Conservation (phyloP, 805 yeast genomes). For the Ogataea methanolica region DNA sequence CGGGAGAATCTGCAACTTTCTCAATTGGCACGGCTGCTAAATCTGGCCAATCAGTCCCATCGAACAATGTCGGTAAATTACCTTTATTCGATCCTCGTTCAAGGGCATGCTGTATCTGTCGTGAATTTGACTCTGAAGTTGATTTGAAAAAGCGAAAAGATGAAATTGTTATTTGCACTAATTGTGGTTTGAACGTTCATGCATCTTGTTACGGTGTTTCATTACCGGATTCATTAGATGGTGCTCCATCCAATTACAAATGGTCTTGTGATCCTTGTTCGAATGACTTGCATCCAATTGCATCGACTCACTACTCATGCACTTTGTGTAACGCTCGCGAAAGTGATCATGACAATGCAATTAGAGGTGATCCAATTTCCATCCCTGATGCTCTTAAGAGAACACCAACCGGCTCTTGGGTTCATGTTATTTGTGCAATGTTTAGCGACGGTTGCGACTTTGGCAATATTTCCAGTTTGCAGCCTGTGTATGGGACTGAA, state of each 20-base stretch:
- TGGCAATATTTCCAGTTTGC: constrained; percentile 37
- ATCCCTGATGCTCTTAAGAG: constrained; percentile 66
- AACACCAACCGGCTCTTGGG: constrained; percentile 69
- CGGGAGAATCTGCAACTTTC: constrained; percentile 1
- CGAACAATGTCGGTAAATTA: constrained; percentile 3
- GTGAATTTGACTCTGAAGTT: constrained; percentile 22
- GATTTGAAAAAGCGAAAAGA: constrained; percentile 24
- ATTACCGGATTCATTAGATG: constrained; percentile 6
- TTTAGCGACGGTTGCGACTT: constrained; percentile 44
- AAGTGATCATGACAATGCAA: constrained; percentile 40
- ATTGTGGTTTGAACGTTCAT: constrained; percentile 71
- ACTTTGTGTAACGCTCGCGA: constrained; percentile 58
- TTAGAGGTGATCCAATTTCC: constrained; percentile 35
- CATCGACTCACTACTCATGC: constrained; percentile 57
- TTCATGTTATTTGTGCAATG: constrained; percentile 68
- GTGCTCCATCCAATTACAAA: constrained; percentile 28
- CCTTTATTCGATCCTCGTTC: constrained; percentile 23
- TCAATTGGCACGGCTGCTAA: not conserved
- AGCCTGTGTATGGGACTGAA: constrained; percentile 42
- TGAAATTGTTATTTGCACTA: constrained; percentile 49
- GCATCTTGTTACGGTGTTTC: constrained; percentile 60
- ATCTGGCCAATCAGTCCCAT: not conserved
- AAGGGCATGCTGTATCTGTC: constrained; percentile 57
- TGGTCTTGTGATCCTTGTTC: constrained; percentile 85
- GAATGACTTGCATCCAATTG: constrained; percentile 59